Conservation (phyloP, 176 grass and related monocot genomes). For the Triticum urartu region DNA sequence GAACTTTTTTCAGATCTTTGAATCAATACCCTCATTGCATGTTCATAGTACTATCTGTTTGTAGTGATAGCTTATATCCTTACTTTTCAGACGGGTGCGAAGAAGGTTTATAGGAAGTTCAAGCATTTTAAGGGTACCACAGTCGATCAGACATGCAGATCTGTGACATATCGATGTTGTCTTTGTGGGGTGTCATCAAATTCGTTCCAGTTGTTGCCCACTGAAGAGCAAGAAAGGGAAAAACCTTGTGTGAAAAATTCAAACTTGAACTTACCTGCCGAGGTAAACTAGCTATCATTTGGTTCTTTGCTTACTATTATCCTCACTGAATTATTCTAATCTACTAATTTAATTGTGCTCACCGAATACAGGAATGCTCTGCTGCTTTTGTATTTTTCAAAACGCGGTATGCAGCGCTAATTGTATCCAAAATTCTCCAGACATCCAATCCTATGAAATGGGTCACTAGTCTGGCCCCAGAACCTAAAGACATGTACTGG, state of each 20-base stretch:
- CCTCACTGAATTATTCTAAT: constrained; percentile 4
- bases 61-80: constrained; percentile 18
- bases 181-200: constrained; percentile 74
- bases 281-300: constrained; percentile 48
- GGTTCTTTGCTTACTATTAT: constrained; percentile 24
- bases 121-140: constrained; percentile 48
- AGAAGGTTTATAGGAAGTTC: constrained; percentile 74
- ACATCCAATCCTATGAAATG: constrained; percentile 92
- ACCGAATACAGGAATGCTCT: constrained; percentile 64
- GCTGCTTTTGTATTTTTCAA: constrained; percentile 94
- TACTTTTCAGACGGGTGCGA: constrained; percentile 69
- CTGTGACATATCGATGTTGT: constrained; percentile 52
- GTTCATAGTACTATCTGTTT: neutral
- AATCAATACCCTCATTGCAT: neutral
- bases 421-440: constrained; percentile 77
- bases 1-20: constrained; percentile 1
- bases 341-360: constrained; percentile 28
- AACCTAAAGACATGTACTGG: constrained; percentile 86
- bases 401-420: constrained; percentile 79
- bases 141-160: constrained; percentile 47
- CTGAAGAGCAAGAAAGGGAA: constrained; percentile 42
- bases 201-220: constrained; percentile 61
- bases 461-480: constrained; percentile 76
- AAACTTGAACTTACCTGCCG: constrained; percentile 27
- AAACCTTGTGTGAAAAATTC: constrained; percentile 40